A percentile compares a stretch with the other conserved stretches of the same genome.
phyloP scores from a whole-genome alignment of 345 rosid species.

The Orychophragmus violaceus region DNA sequence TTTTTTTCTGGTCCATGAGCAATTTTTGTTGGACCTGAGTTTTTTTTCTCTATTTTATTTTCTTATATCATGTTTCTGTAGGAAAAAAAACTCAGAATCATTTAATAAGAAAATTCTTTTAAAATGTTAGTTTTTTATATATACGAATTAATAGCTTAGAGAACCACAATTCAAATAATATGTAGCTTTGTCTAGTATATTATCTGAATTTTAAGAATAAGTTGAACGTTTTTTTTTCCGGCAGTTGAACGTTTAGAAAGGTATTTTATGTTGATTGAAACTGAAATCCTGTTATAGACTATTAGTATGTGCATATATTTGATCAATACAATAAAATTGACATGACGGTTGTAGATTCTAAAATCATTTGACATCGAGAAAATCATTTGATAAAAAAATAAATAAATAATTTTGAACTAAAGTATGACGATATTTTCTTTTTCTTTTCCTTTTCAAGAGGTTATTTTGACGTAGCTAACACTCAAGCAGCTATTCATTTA shows the following conservation, averaged over 20 bases:
- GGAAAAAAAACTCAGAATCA: too few species aligned
- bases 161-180: neutral
- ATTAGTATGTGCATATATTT: neutral
- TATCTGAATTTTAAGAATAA: neutral
- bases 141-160: neutral
- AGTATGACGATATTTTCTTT: neutral
- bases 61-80: too few species aligned
- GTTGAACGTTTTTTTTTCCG: neutral
- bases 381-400: neutral
- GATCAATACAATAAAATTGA: neutral
- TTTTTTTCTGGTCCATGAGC: too few species aligned
- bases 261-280: neutral
- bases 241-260: neutral
- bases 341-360: neutral
- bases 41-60: too few species aligned
- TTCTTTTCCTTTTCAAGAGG: neutral
- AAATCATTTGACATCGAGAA: neutral
- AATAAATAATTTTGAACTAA: neutral
- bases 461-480: neutral
- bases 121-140: too few species aligned
- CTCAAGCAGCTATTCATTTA: neutral
- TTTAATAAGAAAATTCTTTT: too few species aligned
- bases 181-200: neutral
- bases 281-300: neutral
- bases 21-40: too few species aligned